Conservation (phyloP, 768 basidiomycete species). For the Coprinellus aureogranulatus region DNA sequence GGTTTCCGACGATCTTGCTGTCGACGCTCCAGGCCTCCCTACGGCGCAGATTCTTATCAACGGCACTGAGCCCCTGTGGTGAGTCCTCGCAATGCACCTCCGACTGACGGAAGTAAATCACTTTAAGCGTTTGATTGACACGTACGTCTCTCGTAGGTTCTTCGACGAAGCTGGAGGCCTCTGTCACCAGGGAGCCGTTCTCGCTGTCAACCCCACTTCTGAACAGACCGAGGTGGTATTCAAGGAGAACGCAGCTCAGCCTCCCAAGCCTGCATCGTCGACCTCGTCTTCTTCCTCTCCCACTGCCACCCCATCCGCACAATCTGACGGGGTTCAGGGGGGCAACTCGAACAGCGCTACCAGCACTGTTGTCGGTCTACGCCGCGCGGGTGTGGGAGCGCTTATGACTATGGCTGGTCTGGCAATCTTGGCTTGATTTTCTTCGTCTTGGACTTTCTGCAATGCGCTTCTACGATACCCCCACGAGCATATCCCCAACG, state of each 20-base stretch:
- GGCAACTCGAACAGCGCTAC: no score
- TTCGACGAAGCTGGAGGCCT: constrained; percentile 39
- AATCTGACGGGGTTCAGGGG: neutral
- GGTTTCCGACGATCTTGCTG: constrained; percentile 28
- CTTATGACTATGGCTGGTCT: no score
- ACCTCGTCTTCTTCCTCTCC: constrained; percentile 8
- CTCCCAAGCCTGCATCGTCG: constrained; percentile 19
- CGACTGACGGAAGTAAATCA: neutral
- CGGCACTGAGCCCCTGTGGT: constrained; percentile 36
- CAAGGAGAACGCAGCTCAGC: constrained; percentile 34
- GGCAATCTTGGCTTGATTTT: no score
- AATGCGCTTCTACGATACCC: no score
- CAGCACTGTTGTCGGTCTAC: no score
- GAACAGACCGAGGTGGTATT: constrained; percentile 33
- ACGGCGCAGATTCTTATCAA: constrained; percentile 29
- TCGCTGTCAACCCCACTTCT: constrained; percentile 35
- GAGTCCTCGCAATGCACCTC: neutral
- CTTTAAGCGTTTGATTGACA: neutral
- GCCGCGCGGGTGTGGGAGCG: no score
- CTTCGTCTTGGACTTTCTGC: no score
- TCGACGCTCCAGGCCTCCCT: constrained; percentile 36
- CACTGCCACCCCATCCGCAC: neutral
- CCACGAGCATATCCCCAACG: no score
- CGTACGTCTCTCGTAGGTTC: constrained; percentile 28
- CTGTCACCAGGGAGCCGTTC: constrained; percentile 36